Base-by-base conservation (phyloP, 2,329 filamentous ascomycete species). In the Pleurostoma richardsiae region DNA sequence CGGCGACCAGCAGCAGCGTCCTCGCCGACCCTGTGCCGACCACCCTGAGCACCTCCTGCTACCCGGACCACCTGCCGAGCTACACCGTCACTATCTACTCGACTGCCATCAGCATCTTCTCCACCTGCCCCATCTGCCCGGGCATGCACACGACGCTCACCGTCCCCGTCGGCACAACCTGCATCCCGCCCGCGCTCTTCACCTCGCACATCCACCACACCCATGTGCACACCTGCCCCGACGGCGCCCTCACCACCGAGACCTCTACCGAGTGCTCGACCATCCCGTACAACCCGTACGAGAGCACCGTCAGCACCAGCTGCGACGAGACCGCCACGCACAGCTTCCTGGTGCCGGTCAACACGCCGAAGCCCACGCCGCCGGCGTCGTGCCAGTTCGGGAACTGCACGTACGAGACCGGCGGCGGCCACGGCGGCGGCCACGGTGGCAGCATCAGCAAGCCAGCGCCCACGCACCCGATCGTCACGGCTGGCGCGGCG, bases 61-160 rank as follows among this genome's bases (percentile, higher is more conserved):
- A 19, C 19, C 19, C 19, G 19, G 33, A 8, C n/a, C 33, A 31
- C 29, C 30, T 42, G 27, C 42, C 41, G 5, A 44, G 44, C 19
- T 47, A 47, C 30, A 49, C 45, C 30, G 41, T 41, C 29, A 49
- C 48, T 4, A 38, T 49, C 45, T 49, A 47, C 44, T 11, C 42
- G 31, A 46, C 41, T 5, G n/a, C 43, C 4, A 49, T 44, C n/a
- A 41, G 41, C 8, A 41, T 31, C 38, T 43, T 30, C 36, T 47
- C 44, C 38, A 30, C 41, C 27, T 47, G 45, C 39, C 48, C 45
- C n/a, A 33, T 43, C 19, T 47, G 48, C 30, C 6, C 31, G 38
- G 40, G 41, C 19, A 39, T 44, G 45, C 31, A 39, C 6, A 49
- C 44, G 5, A 4, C 33, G 4, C 29, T 36, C 28, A 31, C 30